These are phyloP conservation scores for Vickermania spadyakhi DNA, from an alignment of 208 protist genomes.

Conservation along the genomic window DNA sequence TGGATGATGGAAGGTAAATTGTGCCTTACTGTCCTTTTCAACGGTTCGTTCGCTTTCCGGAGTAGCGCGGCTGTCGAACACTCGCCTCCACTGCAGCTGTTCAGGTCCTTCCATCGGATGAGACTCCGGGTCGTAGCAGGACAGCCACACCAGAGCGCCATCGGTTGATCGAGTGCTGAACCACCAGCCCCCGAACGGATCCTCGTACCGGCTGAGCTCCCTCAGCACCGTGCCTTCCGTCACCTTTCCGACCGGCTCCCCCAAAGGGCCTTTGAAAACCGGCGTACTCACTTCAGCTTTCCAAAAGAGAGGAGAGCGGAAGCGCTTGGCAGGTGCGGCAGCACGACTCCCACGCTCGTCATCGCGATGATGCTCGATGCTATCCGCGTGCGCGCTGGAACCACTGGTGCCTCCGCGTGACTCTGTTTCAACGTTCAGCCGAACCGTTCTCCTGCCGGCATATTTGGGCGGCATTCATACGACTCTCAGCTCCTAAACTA, in stretches of 20 bases:
- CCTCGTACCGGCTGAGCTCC: conserved; percentile 40
- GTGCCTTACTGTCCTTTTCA: background rate
- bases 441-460: background rate
- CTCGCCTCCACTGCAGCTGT: background rate
- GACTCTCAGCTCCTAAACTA: too few relatives aligned
- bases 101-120: conserved; percentile 1
- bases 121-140: conserved; percentile 4
- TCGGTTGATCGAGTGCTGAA: conserved; percentile 31
- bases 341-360: too few relatives aligned
- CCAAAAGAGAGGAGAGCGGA: conserved; percentile 42
- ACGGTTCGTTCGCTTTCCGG: background rate
- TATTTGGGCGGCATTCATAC: background rate
- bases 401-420: too few relatives aligned
- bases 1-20: background rate
- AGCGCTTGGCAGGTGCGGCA: background rate
- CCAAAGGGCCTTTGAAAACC: conserved; percentile 57
- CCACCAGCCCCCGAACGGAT: conserved; percentile 70
- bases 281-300: conserved; percentile 19
- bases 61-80: conserved; percentile 1
- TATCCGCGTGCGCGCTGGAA: background rate
- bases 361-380: background rate
- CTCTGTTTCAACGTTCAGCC: too few relatives aligned
- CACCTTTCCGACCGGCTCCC: conserved; percentile 38
- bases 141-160: conserved; percentile 9
- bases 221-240: conserved; percentile 33